These are phyloP conservation scores for Colletotrichum godetiae DNA, from an alignment of 2,329 filamentous ascomycete species.

Conservation along the genomic window DNA sequence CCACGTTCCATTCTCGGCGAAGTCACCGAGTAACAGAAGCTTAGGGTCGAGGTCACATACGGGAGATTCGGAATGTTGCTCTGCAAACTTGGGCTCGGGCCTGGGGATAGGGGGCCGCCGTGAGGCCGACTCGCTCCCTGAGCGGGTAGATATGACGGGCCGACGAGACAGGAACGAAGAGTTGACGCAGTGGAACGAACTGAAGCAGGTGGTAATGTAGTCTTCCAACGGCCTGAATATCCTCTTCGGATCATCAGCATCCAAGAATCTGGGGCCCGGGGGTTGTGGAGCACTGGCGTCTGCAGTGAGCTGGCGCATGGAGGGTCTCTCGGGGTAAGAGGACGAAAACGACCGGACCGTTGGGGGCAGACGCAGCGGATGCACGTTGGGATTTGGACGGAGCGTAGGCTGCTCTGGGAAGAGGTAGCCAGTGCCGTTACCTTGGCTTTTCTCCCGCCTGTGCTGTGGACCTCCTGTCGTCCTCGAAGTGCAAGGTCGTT, in stretches of 20 bases:
- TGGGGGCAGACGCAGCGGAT: constrained; percentile 39
- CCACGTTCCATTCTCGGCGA: constrained; percentile 86
- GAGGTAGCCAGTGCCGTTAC: constrained; percentile 35
- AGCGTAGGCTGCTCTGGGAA: constrained; percentile 53
- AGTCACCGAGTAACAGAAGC: constrained; percentile 77
- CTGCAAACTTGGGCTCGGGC: constrained; percentile 47
- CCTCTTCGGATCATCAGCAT: constrained; percentile 57
- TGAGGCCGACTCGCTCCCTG: constrained; percentile 41
- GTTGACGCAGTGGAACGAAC: constrained; percentile 79
- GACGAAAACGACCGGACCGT: constrained; percentile 55
- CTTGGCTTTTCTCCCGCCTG: constrained; percentile 25
- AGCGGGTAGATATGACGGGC: constrained; percentile 5
- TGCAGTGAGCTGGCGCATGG: constrained; percentile 37
- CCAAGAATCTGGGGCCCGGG: constrained; percentile 31
- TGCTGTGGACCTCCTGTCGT: neutral
- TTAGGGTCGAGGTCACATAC: constrained; percentile 79
- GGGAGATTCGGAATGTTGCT: constrained; percentile 51
- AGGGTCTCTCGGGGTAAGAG: constrained; percentile 54
- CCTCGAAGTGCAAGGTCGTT: constrained; percentile 9
- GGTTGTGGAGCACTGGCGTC: constrained; percentile 22
- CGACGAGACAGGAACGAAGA: constrained; percentile 72
- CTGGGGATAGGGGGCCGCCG: constrained; percentile 47
- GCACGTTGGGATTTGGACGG: constrained; percentile 42
- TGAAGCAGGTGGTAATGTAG: constrained; percentile 77
- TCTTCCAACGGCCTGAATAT: constrained; percentile 84